Conservation (phyloP, 768 basidiomycete genomes). For the Hericium rajendrae region DNA sequence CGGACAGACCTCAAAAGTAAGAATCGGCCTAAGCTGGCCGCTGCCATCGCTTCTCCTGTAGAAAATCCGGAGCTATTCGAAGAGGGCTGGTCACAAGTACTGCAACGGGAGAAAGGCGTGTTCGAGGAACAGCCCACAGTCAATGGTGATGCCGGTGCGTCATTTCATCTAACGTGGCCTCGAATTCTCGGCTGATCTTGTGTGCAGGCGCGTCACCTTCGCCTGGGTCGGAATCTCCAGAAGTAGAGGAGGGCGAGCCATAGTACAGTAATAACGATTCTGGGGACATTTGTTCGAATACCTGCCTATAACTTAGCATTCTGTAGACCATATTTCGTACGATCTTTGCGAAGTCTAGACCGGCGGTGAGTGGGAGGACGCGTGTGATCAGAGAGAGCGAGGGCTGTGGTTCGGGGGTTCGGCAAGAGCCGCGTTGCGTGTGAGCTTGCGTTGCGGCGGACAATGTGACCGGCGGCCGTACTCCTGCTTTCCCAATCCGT, state of each 20-base stretch:
- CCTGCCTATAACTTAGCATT: background rate
- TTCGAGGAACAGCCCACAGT: background rate
- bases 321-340: no score
- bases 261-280: background rate
- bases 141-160: conserved; percentile 3
- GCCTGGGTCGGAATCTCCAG: background rate
- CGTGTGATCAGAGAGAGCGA: background rate
- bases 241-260: background rate
- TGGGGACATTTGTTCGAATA: background rate
- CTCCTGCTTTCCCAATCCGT: background rate
- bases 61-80: conserved; percentile 65
- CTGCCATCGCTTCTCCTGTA: conserved; percentile 65
- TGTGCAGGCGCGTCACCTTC: background rate
- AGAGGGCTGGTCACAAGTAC: conserved; percentile 46
- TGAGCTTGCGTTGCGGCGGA: background rate
- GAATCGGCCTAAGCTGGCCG: conserved; percentile 71
- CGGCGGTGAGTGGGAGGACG: background rate
- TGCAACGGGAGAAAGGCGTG: conserved; percentile 26
- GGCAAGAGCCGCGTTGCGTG: background rate
- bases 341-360: background rate
- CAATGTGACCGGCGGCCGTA: background rate
- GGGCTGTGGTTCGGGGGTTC: background rate
- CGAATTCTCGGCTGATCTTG: background rate
- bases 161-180: background rate
- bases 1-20: conserved; percentile 55